These are phyloP conservation scores for Marasmius fiardii DNA, from an alignment of 1,284 basidiomycete species.

Conservation along the genomic window DNA sequence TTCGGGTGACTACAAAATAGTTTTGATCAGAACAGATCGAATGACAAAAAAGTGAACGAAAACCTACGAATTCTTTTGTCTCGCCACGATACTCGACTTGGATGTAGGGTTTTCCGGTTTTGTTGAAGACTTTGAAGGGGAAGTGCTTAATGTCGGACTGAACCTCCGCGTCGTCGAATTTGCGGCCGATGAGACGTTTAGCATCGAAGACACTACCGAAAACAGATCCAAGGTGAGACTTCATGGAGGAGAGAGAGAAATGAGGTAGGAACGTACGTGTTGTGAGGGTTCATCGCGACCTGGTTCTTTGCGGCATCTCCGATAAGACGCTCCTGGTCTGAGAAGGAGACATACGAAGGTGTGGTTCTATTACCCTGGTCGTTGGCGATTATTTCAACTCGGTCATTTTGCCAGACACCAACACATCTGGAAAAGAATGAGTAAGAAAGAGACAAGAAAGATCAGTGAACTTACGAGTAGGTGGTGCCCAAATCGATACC, in stretches of 20 bases:
- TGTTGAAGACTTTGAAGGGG: conserved; percentile 73
- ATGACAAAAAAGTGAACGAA: not conserved
- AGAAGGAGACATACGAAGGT: conserved; percentile 80
- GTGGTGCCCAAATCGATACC: conserved; percentile 92
- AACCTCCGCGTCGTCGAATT: conserved; percentile 70
- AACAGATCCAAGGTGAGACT: conserved; percentile 13
- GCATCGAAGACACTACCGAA: conserved; percentile 65
- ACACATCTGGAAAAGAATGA: conserved; percentile 32
- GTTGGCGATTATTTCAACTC: conserved; percentile 83
- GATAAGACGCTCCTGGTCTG: conserved; percentile 75
- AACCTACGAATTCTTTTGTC: conserved; percentile 71
- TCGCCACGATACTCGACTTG: conserved; percentile 75
- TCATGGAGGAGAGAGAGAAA: conserved; percentile 2
- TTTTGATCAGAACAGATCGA: not conserved
- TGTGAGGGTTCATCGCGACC: conserved; percentile 52
- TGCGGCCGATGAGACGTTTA: conserved; percentile 81
- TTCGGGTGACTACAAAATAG: conserved; percentile 58
- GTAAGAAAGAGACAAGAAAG: conserved; percentile 7
- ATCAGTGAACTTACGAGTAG: conserved; percentile 58
- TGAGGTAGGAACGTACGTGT: conserved; percentile 28
- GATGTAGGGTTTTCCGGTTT: conserved; percentile 73
- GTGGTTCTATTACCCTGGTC: conserved; percentile 86
- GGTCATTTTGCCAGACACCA: conserved; percentile 45
- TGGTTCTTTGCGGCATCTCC: conserved; percentile 83
- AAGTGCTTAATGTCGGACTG: conserved; percentile 79